Conservation (phyloP, 73 alveolate genomes). For the Paramecium pentaurelia region DNA sequence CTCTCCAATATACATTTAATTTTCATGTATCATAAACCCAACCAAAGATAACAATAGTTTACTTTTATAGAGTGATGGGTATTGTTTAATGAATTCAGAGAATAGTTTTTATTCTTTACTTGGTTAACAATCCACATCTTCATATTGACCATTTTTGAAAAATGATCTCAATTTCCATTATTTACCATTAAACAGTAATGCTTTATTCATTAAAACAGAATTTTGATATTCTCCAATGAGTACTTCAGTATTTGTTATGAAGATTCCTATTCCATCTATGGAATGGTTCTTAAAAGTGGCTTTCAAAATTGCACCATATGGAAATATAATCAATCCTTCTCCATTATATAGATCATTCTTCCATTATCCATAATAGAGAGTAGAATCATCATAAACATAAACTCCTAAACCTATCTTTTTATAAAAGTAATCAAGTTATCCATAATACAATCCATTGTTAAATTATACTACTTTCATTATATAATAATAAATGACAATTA, state of each 20-base stretch:
- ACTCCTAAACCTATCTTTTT: conserved; percentile 18
- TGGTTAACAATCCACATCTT: not conserved
- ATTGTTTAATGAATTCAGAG: not conserved
- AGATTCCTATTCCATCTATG: not conserved
- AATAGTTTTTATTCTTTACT: not conserved
- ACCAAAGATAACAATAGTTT: not conserved
- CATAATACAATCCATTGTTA: conserved; percentile 20
- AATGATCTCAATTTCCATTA: not conserved
- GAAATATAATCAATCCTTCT: not conserved
- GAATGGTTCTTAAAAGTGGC: not conserved
- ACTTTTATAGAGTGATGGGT: not conserved
- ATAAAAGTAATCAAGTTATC: not conserved
- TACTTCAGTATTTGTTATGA: not conserved
- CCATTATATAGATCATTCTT: not conserved
- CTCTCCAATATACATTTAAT: not conserved
- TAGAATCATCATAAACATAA: conserved; percentile 24
- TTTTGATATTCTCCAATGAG: not conserved
- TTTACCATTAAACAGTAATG: not conserved
- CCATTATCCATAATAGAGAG: conserved; percentile 13
- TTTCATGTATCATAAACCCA: not conserved
- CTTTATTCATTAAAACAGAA: not conserved
- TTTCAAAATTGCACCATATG: not conserved
- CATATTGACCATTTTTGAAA: not conserved
- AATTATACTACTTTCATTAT: not conserved
- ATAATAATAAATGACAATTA: not conserved